phyloP scores from a whole-genome alignment of 163 green algal genomes.

The Chloroidium sp. region DNA sequence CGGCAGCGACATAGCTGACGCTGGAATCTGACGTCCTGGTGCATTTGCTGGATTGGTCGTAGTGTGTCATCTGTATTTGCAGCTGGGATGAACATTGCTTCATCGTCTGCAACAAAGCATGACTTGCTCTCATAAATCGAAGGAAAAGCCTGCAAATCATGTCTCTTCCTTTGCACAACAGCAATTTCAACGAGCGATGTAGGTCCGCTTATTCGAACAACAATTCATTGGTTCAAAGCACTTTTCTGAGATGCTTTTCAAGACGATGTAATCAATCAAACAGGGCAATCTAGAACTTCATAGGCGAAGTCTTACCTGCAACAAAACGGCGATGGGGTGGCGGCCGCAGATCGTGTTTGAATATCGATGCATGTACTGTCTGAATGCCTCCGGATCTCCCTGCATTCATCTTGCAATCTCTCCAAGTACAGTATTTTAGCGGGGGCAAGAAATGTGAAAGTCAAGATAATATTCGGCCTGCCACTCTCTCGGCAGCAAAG shows the following conservation, averaged over 20 bases:
- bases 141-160: not conserved
- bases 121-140: constrained; percentile 4
- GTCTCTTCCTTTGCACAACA: not conserved
- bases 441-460: not conserved
- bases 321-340: constrained; percentile 84
- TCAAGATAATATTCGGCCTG: not conserved
- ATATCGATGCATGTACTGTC: constrained; percentile 57
- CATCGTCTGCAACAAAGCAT: constrained; percentile 42
- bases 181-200: not conserved
- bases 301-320: constrained; percentile 38
- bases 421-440: not conserved
- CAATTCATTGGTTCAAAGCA: not conserved
- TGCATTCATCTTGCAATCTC: constrained; percentile 13
- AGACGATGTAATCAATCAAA: not conserved
- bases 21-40: constrained; percentile 51
- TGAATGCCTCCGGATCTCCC: constrained; percentile 57
- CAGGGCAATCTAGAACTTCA: not conserved
- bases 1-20: constrained; percentile 83
- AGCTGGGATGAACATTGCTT: constrained; percentile 53
- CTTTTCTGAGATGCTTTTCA: not conserved
- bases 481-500: not conserved
- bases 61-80: constrained; percentile 29
- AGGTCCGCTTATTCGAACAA: no score
- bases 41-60: constrained; percentile 80
- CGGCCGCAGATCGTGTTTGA: constrained; percentile 93